Evolutionary conservation across 2,329 filamentous ascomycete genomes (phyloP), one percentile per base, ranked within the genome.

Genomic region (Pezicula radicicola): DNA sequence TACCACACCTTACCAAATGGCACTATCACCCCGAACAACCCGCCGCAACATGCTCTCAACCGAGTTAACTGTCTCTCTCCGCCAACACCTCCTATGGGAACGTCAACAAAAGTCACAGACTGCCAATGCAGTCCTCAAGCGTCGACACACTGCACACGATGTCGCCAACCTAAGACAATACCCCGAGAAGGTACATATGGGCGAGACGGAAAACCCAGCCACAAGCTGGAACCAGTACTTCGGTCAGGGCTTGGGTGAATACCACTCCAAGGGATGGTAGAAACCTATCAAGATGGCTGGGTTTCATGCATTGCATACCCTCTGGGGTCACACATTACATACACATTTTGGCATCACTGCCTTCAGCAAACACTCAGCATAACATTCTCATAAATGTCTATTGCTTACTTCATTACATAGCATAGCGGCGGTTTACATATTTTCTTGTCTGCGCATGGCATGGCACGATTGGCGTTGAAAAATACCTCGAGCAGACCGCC

Each of bases 41-140:
- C 84, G 94, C 48, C 84, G 92, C 55, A 95, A 97, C 71, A 99
- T 99, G 94, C 80, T 99, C 51, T 88, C 90, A 8, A 95, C 90
- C 0, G 94, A 99, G 73, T 77, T 99, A 50, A 97, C 93, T 2
- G 91, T 96, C 68, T 96, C 91, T 19, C 84, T 99, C 3, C 85
- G 94, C 19, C 89, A 91, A 61, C 89, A 97, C 63, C 84, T 99
- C 15, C 81, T 97, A 15, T 96, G 91, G 89, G 94, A 99, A 70
- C 87, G 94, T 48, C 91, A 96, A 66, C 93, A 97, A 67, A 96
- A 94, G 79, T 91, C 90, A 53, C 88, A 89, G 33, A 93, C 91
- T 7, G 89, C 87, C 63, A 92, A 93, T 58, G 91, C 92, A 1
- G 89, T 93, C 50, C 79, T 96, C 52, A 95, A 96, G 77, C 84